phyloP scores from a whole-genome alignment of 352 stramenopile species.

The Pythium apleroticum region DNA sequence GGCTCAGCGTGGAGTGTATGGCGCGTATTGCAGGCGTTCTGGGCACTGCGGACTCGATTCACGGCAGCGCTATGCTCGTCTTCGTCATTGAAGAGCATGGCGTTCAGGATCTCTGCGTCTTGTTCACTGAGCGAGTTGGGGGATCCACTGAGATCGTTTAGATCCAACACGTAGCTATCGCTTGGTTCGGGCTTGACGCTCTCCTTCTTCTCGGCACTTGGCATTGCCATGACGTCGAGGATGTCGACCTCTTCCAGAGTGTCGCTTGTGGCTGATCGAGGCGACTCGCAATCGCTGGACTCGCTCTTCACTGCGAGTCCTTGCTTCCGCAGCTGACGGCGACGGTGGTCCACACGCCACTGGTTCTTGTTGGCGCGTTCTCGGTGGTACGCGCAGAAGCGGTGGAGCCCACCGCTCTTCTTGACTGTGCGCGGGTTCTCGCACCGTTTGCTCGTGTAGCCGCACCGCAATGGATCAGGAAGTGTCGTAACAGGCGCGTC shows the following conservation, averaged over 20 bases:
- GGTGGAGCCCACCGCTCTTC: slow-evolving; percentile 47
- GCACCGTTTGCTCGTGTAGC: slow-evolving; percentile 51
- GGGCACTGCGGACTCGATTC: not conserved
- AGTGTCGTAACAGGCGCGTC: not conserved
- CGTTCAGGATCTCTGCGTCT: slow-evolving; percentile 21
- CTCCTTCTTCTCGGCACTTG: not conserved
- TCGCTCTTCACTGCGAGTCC: not conserved
- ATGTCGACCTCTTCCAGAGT: slow-evolving; percentile 4
- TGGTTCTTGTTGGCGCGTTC: slow-evolving; percentile 60
- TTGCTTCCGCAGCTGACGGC: slow-evolving; percentile 11
- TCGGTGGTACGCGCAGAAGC: slow-evolving; percentile 51
- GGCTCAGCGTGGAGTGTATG: not conserved
- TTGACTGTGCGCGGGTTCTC: slow-evolving; percentile 49
- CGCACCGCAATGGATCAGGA: slow-evolving; percentile 30
- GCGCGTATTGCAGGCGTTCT: not conserved
- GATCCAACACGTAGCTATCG: not conserved
- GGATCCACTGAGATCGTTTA: slow-evolving; percentile 12
- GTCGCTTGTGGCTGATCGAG: slow-evolving; percentile 13
- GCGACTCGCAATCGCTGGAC: slow-evolving; percentile 14
- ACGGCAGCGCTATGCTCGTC: slow-evolving; percentile 1
- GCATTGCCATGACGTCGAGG: not conserved
- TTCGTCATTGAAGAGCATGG: slow-evolving; percentile 22
- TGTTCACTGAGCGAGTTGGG: slow-evolving; percentile 18
- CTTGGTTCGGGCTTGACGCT: not conserved
- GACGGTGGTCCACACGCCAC: slow-evolving; percentile 40